Evolutionary conservation across 169 alveolate species (phyloP).

Genomic region (Eimeria praecox): DNA sequence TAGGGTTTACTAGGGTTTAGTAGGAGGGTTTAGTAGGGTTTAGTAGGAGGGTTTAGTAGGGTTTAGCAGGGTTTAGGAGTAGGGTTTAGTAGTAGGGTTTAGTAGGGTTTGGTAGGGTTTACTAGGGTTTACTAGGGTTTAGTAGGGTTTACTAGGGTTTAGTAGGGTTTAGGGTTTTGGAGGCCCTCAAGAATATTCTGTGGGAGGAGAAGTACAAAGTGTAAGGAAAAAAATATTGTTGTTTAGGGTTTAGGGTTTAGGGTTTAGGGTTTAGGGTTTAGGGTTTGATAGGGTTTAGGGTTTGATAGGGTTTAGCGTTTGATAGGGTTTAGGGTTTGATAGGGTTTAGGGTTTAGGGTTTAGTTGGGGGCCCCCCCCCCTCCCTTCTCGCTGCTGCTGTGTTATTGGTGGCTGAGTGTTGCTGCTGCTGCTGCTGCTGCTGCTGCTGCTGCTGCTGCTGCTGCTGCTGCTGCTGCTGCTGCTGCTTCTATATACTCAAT

Average conservation of each 20-base stretch:
- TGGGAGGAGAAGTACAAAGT: too few relatives aligned
- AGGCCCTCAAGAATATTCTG: too few relatives aligned
- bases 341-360: not conserved
- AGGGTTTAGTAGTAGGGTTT: conserved; percentile 5
- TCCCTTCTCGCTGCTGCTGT: not conserved
- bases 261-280: not conserved
- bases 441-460: not conserved
- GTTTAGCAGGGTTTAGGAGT: conserved; percentile 29
- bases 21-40: not conserved
- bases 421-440: not conserved
- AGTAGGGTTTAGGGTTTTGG: too few relatives aligned
- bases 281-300: not conserved
- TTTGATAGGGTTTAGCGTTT: not conserved
- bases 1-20: too few relatives aligned
- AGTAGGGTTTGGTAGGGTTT: not conserved
- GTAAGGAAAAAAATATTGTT: too few relatives aligned
- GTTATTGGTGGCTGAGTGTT: not conserved
- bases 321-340: not conserved
- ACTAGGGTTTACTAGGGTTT: too few relatives aligned
- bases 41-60: not conserved
- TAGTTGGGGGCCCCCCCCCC: not conserved
- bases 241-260: not conserved
- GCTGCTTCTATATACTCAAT: not conserved
- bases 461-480: not conserved
- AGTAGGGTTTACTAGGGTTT: too few relatives aligned